Conservation (phyloP, 768 basidiomycete genomes). For the Mycena latifolia region DNA sequence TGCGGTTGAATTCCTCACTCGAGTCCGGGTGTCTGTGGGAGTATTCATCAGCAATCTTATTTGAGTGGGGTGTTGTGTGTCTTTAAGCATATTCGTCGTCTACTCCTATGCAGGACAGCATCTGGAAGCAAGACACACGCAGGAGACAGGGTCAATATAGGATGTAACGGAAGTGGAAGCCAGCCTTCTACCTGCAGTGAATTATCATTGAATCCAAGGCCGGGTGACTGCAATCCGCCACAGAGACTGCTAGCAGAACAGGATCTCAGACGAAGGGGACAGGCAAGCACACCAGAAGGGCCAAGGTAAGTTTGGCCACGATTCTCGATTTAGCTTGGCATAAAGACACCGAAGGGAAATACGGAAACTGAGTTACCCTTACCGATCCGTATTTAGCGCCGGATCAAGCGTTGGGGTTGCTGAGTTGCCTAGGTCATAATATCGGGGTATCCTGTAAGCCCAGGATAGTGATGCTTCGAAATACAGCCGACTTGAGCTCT, state of each 20-base stretch:
- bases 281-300: slow-evolving; percentile 13
- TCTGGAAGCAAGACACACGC: slow-evolving; percentile 9
- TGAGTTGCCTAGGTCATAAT: slow-evolving; percentile 13
- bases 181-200: slow-evolving; percentile 11
- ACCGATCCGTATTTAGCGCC: neutral
- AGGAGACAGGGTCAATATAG: slow-evolving; percentile 7
- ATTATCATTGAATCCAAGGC: slow-evolving; percentile 6
- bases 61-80: slow-evolving; percentile 11
- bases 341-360: slow-evolving; percentile 13
- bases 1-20: slow-evolving; percentile 12
- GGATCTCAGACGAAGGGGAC: slow-evolving; percentile 7
- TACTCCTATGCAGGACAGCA: slow-evolving; percentile 11
- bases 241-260: slow-evolving; percentile 8
- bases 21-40: slow-evolving; percentile 11
- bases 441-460: slow-evolving; percentile 1
- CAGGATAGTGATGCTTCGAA: slow-evolving; percentile 8
- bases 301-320: slow-evolving; percentile 12
- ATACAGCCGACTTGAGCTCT: slow-evolving; percentile 10
- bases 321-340: slow-evolving; percentile 13
- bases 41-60: slow-evolving; percentile 13
- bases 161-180: slow-evolving; percentile 11
- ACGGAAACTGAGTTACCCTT: slow-evolving; percentile 7
- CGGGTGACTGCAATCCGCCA: slow-evolving; percentile 5
- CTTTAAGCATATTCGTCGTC: slow-evolving; percentile 12
- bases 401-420: slow-evolving; percentile 10